Percentiles rank a stretch among this genome's conserved stretches.
Evolutionary conservation across 805 yeast genomes (phyloP).

Genomic region (Grigorovia yakushimaensis): DNA sequence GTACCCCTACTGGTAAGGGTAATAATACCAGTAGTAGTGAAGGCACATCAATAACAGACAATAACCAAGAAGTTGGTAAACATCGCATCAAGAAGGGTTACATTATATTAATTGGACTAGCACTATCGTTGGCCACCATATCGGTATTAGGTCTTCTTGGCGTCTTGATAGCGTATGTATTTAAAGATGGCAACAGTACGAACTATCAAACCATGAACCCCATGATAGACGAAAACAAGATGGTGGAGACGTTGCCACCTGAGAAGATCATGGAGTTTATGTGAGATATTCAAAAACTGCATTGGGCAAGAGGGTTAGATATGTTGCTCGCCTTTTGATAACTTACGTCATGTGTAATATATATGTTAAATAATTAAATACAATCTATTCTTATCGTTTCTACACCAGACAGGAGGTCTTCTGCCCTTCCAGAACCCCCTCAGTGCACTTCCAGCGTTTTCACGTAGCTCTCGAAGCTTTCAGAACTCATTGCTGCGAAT

Average conservation of each 20-base stretch:
- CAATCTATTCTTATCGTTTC: not conserved
- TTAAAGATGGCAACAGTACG: slow-evolving; percentile 30
- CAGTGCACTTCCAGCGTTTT: too few species aligned
- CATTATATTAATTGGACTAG: slow-evolving; percentile 60
- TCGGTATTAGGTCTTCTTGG: slow-evolving; percentile 34
- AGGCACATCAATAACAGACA: slow-evolving; percentile 4
- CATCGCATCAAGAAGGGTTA: slow-evolving; percentile 39
- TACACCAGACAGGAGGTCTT: too few species aligned
- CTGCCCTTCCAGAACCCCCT: not conserved
- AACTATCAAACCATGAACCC: slow-evolving; percentile 39
- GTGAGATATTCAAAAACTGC: slow-evolving; percentile 4
- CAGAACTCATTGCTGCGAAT: not conserved
- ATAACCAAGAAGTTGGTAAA: not conserved
- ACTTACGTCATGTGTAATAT: not conserved
- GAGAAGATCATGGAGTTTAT: slow-evolving; percentile 37
- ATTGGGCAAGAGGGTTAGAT: too few species aligned
- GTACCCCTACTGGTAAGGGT: slow-evolving; percentile 12
- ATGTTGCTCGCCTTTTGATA: too few species aligned
- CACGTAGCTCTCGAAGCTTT: too few species aligned
- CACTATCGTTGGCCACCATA: slow-evolving; percentile 49
- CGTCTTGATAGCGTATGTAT: slow-evolving; percentile 26
- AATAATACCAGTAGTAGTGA: slow-evolving; percentile 4
- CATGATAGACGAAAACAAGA: slow-evolving; percentile 51
- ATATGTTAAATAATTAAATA: too few species aligned
- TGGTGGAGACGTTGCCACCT: slow-evolving; percentile 56